These are phyloP conservation scores for Aureococcus anophagefferens DNA, from an alignment of 108 stramenopile species.

Conservation along the genomic window DNA sequence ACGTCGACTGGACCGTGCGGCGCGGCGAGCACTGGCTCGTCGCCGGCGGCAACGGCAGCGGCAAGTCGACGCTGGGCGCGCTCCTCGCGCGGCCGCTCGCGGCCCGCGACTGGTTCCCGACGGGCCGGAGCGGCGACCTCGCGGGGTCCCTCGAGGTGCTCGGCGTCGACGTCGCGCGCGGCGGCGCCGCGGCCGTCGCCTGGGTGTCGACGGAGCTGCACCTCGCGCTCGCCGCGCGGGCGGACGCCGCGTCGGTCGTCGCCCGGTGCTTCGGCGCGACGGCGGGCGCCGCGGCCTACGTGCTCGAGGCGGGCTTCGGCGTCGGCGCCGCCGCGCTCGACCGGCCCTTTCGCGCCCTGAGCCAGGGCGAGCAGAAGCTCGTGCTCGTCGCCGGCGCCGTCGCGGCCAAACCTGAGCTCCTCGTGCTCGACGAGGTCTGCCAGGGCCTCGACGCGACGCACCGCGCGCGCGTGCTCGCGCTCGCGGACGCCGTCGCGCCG, in stretches of 20 bases:
- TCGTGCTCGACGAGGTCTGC: conserved; percentile 63
- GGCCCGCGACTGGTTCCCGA: background rate
- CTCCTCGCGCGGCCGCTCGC: conserved; percentile 29
- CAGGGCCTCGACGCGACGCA: conserved; percentile 57
- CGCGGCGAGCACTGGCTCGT: conserved; percentile 57
- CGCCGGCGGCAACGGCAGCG: conserved; percentile 63
- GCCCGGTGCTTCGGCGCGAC: no score
- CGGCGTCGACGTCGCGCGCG: background rate
- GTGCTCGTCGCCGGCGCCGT: conserved; percentile 53
- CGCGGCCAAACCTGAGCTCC: conserved; percentile 45
- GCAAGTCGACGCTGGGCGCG: conserved; percentile 55
- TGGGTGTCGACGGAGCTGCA: conserved; percentile 70
- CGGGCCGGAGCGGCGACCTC: background rate
- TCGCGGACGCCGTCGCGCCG: background rate
- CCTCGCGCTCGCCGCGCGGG: conserved; percentile 36
- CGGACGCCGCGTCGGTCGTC: no score
- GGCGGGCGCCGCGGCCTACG: background rate
- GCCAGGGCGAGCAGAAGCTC: conserved; percentile 73
- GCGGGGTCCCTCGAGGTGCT: background rate
- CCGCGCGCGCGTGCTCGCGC: conserved; percentile 31
- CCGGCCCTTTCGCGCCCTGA: conserved; percentile 43
- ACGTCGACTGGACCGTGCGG: conserved; percentile 51
- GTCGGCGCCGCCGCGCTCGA: conserved; percentile 15
- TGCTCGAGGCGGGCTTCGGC: conserved; percentile 12
- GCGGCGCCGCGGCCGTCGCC: conserved; percentile 22